Percentiles rank a stretch among this genome's conserved stretches.
phyloP scores from a whole-genome alignment of 257 asterid species.

The Solanum peruvianum region DNA sequence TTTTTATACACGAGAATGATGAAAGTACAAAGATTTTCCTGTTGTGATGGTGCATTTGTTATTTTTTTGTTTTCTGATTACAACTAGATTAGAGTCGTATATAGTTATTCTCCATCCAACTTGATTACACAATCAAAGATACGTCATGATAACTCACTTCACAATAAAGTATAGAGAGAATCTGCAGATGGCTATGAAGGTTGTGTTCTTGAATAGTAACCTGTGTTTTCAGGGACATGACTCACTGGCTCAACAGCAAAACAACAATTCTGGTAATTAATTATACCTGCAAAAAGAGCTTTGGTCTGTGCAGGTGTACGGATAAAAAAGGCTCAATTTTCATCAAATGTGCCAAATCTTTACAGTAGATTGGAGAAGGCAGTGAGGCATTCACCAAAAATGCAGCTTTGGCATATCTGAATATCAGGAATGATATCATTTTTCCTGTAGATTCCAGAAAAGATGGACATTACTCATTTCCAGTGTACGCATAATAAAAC shows the following conservation, averaged over 20 bases:
- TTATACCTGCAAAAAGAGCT: conserved; percentile 52
- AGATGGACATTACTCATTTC: not conserved
- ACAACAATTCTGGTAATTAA: conserved; percentile 62
- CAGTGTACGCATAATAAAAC: not conserved
- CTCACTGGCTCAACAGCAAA: conserved; percentile 29
- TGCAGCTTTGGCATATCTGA: not conserved
- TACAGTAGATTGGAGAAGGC: not conserved
- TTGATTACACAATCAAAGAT: not conserved
- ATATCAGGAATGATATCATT: not conserved
- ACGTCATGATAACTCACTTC: not conserved
- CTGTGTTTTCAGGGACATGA: not conserved
- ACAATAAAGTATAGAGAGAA: conserved; percentile 51
- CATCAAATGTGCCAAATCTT: not conserved
- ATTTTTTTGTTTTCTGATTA: not conserved
- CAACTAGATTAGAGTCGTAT: not conserved
- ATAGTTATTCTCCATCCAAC: not conserved
- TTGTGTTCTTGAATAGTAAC: not conserved
- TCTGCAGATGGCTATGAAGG: conserved; percentile 40
- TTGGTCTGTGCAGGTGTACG: conserved; percentile 88
- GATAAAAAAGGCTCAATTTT: conserved; percentile 2
- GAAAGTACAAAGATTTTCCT: not conserved
- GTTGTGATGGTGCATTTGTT: not conserved
- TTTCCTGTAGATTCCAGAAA: not conserved
- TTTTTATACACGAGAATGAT: not conserved
- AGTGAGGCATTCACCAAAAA: not conserved